A percentile compares a stretch with the other conserved stretches of the same genome.
phyloP scores from a whole-genome alignment of 139 green algal genomes.

The Mychonastes homosphaera region DNA sequence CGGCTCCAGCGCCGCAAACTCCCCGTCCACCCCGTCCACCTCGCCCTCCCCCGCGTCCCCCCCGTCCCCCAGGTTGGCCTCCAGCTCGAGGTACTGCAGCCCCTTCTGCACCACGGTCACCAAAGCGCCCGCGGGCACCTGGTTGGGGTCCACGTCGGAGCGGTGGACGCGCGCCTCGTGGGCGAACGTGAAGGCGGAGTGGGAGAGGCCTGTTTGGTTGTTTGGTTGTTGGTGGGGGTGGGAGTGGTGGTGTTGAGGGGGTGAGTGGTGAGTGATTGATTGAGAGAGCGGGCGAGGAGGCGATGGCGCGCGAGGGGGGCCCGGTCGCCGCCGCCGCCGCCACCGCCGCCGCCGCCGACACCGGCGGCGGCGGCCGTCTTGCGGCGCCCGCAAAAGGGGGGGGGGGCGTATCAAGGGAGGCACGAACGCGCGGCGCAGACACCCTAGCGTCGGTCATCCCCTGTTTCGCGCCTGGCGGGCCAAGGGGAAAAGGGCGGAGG shows the following conservation, averaged over 20 bases:
- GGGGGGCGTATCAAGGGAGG: neutral
- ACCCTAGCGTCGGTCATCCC: too few relatives aligned
- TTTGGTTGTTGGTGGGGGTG: too few relatives aligned
- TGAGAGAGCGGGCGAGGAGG: too few relatives aligned
- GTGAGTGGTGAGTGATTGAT: neutral
- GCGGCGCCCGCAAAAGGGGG: neutral
- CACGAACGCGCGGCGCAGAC: too few relatives aligned
- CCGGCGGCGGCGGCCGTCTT: neutral
- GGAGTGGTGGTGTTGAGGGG: neutral
- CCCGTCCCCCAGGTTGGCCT: slow-evolving; percentile 77
- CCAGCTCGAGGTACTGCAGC: slow-evolving; percentile 92
- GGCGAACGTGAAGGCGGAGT: slow-evolving; percentile 89
- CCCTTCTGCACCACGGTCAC: slow-evolving; percentile 94
- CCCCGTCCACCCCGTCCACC: slow-evolving; percentile 66
- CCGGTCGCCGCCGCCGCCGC: neutral
- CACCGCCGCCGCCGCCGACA: neutral
- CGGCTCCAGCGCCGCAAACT: slow-evolving; percentile 75
- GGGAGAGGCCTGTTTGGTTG: slow-evolving; percentile 89
- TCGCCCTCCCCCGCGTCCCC: too few relatives aligned
- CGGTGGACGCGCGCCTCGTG: slow-evolving; percentile 68
- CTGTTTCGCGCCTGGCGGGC: too few relatives aligned
- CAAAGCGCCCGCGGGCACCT: slow-evolving; percentile 82
- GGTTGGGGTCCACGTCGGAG: slow-evolving; percentile 56
- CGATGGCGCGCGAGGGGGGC: too few relatives aligned
- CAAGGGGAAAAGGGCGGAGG: too few relatives aligned